A percentile compares a stretch with the other conserved stretches of the same genome.
phyloP scores from a whole-genome alignment of 129 eudicot genomes.

The Escallonia herrerae region DNA sequence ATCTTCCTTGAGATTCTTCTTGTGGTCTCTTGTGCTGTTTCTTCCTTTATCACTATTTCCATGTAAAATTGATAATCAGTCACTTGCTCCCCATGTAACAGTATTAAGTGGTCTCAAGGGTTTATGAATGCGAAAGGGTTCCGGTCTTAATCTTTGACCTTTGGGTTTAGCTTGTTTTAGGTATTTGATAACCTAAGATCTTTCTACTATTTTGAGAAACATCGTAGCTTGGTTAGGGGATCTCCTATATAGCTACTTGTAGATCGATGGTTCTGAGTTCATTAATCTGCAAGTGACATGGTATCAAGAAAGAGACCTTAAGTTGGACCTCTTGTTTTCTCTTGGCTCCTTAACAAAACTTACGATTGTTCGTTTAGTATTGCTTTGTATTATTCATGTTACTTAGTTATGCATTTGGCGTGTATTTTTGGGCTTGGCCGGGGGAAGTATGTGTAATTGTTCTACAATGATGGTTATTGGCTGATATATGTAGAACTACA shows the following conservation, averaged over 20 bases:
- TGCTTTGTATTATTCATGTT: too few relatives aligned
- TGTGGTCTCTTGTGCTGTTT: background rate
- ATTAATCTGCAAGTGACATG: background rate
- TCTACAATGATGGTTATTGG: background rate
- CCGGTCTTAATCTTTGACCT: background rate
- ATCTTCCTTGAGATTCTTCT: background rate
- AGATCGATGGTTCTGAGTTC: background rate
- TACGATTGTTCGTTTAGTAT: too few relatives aligned
- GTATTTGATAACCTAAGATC: background rate
- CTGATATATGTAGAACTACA: background rate
- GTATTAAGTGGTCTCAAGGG: background rate
- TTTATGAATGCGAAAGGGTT: background rate
- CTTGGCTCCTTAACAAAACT: background rate
- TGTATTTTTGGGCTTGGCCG: background rate
- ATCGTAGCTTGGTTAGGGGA: background rate
- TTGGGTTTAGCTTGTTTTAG: background rate
- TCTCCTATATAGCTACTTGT: background rate
- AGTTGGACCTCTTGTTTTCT: background rate
- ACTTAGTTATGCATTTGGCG: background rate
- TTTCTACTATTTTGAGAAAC: background rate
- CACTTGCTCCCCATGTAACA: background rate
- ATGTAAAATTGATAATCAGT: background rate
- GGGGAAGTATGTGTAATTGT: background rate
- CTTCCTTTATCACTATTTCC: background rate
- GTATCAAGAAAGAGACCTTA: background rate